Conservation (phyloP, 345 rosid genomes). For the Eucalyptus pauciflora region DNA sequence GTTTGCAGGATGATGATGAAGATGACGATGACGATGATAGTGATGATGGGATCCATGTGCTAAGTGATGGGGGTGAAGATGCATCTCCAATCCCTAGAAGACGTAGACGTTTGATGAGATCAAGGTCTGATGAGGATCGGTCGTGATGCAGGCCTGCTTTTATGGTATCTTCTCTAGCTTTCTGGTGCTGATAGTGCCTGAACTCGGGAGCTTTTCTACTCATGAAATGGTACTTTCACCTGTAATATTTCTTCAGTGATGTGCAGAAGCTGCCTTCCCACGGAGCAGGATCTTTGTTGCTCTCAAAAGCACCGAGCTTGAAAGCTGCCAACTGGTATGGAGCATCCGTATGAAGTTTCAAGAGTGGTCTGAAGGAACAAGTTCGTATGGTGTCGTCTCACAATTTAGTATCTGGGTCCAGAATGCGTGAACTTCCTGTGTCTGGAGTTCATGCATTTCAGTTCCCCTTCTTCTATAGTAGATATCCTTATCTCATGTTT, state of each 20-base stretch:
- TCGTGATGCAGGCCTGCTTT: constrained; percentile 13
- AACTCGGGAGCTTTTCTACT: neutral
- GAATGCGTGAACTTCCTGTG: neutral
- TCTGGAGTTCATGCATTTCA: neutral
- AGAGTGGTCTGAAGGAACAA: neutral
- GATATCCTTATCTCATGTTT: neutral
- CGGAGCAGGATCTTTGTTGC: neutral
- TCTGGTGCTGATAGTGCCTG: constrained; percentile 14
- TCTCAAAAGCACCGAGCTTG: neutral
- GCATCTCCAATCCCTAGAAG: constrained; percentile 54
- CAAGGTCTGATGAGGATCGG: constrained; percentile 59
- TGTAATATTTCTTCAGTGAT: constrained; percentile 1
- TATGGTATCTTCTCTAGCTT: neutral
- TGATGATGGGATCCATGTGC: constrained; percentile 15
- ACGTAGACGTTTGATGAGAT: constrained; percentile 50
- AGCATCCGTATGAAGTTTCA: neutral
- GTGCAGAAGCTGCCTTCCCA: neutral
- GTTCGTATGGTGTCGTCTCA: neutral
- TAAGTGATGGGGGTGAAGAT: constrained; percentile 40
- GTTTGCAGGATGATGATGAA: constrained; percentile 49
- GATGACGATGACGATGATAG: constrained; percentile 20
- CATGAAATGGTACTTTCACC: neutral
- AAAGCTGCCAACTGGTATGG: neutral
- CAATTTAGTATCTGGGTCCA: neutral
- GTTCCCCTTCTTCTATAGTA: neutral